These are phyloP conservation scores for Benincasa hispida DNA, from an alignment of 306 rosid species.

Conservation along the genomic window DNA sequence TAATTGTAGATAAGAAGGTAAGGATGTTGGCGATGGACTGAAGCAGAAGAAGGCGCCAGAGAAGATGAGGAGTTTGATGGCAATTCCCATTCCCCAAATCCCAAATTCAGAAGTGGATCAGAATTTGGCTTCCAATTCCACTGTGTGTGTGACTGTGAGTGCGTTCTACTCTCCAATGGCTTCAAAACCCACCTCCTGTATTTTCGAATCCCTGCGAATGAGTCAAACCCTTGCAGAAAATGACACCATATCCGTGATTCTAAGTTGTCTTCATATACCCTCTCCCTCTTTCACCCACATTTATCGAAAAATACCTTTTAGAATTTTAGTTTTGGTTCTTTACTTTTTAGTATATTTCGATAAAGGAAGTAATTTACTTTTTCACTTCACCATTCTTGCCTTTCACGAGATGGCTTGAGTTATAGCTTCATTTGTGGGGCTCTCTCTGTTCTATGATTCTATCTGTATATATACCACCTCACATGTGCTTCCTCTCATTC, in stretches of 20 bases:
- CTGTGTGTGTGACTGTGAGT: background rate
- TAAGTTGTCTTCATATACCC: background rate
- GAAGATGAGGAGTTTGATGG: background rate
- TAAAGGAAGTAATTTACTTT: background rate
- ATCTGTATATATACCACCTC: conserved; percentile 6
- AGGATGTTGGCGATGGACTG: no score
- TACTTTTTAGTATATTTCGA: background rate
- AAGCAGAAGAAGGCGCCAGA: background rate
- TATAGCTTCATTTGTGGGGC: background rate
- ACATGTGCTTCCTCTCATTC: conserved; percentile 12
- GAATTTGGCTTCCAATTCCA: background rate
- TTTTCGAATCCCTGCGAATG: background rate
- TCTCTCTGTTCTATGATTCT: background rate
- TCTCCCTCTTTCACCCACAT: background rate
- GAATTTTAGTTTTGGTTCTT: background rate
- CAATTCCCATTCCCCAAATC: background rate
- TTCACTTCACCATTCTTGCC: conserved; percentile 20
- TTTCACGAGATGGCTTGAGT: conserved; percentile 33
- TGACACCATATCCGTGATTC: conserved; percentile 25
- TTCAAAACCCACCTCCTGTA: conserved; percentile 1
- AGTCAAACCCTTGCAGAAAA: conserved; percentile 14
- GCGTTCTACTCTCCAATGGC: background rate
- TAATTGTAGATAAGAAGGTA: no score
- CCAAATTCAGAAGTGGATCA: background rate
- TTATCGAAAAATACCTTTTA: background rate